Evolutionary conservation across 805 yeast species (phyloP), one percentile per base, ranked within the genome.

Genomic region (Kluyveromyces aestuarii): DNA sequence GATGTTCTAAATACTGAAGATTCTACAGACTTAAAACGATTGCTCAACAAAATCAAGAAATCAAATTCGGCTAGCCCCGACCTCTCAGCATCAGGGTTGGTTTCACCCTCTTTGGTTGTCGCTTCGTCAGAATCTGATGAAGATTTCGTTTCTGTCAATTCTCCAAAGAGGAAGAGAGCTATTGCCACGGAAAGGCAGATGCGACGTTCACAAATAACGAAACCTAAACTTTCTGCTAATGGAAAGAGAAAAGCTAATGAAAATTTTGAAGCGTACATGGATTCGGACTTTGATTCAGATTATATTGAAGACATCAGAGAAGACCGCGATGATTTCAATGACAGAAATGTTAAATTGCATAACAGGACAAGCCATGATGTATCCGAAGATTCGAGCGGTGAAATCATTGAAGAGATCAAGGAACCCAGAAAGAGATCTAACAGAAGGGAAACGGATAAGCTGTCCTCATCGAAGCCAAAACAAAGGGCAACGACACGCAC

Each of bases 21-120:
- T 44, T 59, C 63, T 14, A 69, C 62, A 3, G 74, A 71, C n/a
- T 71, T 77, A 53, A 73, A 72, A 51, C 58, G 63, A 17, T 62
- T 77, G n/a, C 60, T 77, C 46, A 66, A 67, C 40, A 69, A 71
- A 51, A 69, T 76, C 4, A 72, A 72, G 41, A 59, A 58, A 48
- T 70, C 70, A 33, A 63, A 63, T 40, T 49, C 50, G 25, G 49
- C 35, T 30, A 30, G 14, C 14, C 35, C 25, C 4, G 35, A 30
- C 35, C 8, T 11, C 7, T 11, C 35, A 30, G 14, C 35, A 5
- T 30, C 35, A 30, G 14, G 14, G 14, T 2, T 7, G 35, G 14
- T 7, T 11, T 13, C 35, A 11, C 35, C 35, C 14, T 30, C 35
- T 11, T 30, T 30, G 35, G 35, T 30, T 30, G 35, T 47, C 11